These are phyloP conservation scores for Pythium myriotylum DNA, from an alignment of 352 stramenopile genomes.

Conservation along the genomic window DNA sequence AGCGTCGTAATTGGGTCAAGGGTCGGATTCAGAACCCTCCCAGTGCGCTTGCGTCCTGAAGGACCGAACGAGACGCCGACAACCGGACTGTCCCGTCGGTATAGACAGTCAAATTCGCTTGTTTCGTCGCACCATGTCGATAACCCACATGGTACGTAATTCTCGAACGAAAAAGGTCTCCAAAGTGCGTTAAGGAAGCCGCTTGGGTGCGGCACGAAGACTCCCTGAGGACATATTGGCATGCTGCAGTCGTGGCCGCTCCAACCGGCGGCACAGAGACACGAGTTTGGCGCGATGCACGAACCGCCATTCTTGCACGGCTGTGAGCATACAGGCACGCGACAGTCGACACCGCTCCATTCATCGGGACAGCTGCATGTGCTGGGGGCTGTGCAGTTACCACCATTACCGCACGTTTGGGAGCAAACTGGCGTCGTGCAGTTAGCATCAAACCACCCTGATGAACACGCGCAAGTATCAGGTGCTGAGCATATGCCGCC, in stretches of 20 bases:
- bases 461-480: conserved; percentile 91
- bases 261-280: conserved; percentile 91
- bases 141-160: conserved; percentile 92
- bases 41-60: conserved; percentile 30
- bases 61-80: conserved; percentile 41
- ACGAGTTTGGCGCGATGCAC: conserved; percentile 95
- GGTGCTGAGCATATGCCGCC: conserved; percentile 88
- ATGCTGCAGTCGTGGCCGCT: conserved; percentile 92
- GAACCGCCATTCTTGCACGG: conserved; percentile 88
- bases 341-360: conserved; percentile 92
- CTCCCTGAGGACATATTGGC: conserved; percentile 93
- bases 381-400: conserved; percentile 93
- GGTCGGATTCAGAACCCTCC: conserved; percentile 29
- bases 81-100: conserved; percentile 47
- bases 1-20: conserved; percentile 22
- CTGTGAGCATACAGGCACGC: conserved; percentile 90
- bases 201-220: conserved; percentile 88
- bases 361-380: conserved; percentile 88
- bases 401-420: conserved; percentile 96
- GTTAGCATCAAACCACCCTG: conserved; percentile 96
- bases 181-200: conserved; percentile 57
- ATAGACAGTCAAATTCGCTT: conserved; percentile 92
- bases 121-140: conserved; percentile 91
- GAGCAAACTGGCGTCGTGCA: conserved; percentile 96
- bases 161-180: conserved; percentile 63